Base-by-base conservation (phyloP, 2,329 filamentous ascomycete genomes). In the Sclerotinia sclerotiorum region DNA sequence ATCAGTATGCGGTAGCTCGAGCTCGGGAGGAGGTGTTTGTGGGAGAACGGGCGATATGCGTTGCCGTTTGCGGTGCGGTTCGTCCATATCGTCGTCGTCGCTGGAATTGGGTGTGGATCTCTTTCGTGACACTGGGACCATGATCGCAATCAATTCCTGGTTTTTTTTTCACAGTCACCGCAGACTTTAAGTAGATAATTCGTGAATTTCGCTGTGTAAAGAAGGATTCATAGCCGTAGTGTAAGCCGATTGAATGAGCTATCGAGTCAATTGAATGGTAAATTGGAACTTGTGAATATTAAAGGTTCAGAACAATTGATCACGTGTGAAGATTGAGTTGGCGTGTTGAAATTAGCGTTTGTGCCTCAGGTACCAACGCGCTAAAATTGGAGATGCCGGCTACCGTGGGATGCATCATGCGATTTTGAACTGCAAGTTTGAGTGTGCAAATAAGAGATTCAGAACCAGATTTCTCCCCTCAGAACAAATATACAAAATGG, bases 401-500 rank as follows among this genome's bases (percentile, higher is more conserved):
- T 56, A 56, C 29, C 63, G 63, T 62, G 44, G 46, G 67, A 49
- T 57, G 67, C 66, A 69, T 73, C 70, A 71, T 72, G 62, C 70
- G 72, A 75, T 70, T 73, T 72, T 69, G 54, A 61, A 71, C 57
- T 52, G 67, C 57, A 44, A 69, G 48, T 61, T 56, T 44, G 70
- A 69, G 44, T 19, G 48, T 29, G 27, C 27, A 67, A 75, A 66
- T 69, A 74, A 75, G 69, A 74, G 74, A 69, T 69, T 72, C 73
- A 74, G 71, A 70, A 60, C 69, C 70, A 74, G 71, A 75, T 67
- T 72, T 72, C 69, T 72, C 70, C 72, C 69, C n/a, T 46, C 58
- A 42, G 73, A 68, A 74, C 68, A 61, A 62, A 72, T 70, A 44
- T 61, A 71, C 72, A 74, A 68, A 72, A 78, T 78, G 77, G 69